Base-by-base conservation (phyloP, 2,329 filamentous ascomycete genomes). In the Hansfordia pulvinata region DNA sequence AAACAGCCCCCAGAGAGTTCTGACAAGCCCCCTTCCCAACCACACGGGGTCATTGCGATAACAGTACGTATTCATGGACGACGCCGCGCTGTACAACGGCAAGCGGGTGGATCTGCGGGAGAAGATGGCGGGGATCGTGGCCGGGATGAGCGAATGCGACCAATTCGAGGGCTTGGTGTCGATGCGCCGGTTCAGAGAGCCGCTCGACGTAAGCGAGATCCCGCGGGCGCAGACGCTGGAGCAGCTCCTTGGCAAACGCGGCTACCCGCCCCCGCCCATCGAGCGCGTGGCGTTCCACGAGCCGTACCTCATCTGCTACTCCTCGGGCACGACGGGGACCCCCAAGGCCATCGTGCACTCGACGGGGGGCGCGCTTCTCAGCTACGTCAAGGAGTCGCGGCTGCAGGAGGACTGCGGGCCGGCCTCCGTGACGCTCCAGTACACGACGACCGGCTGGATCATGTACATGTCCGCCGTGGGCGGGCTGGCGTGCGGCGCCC, bases 271-370 rank as follows among this genome's bases (percentile, higher is more conserved):
- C 2, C 62, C 64, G 0, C 52, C 57, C 3, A 76, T 84, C 32
- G 62, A 65, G 20, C 62, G 72, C 20, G 54, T 82, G 5, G 62
- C 52, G 1, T 90, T 86, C 46, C 61, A 74, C 16, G 79, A 88
- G 35, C 82, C 84, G 0, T 77, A 82, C 49, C 53, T 88, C 18
- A 66, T 92, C 19, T 80, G 77, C 31, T 92, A 84, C 35, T 80
- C 77, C 0, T 81, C 75, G 2, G 83, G 83, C 3, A 92, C 83
- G 6, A 92, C 84, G 0, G 83, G 84, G 4, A 71, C 69, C 12
- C 84, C 84, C 9, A 92, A 92, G 44, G 85, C 81, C 32, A 90
- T 92, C 35, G 80, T 88, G 3, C 84, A 93, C 47, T 76, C 72
- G 2, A 65, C 71, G 2, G 79, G 79, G 4, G 75, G 76, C 0